These are phyloP conservation scores for Mucor lusitanicus DNA, from an alignment of 371 early-diverging fungal species.

Conservation along the genomic window DNA sequence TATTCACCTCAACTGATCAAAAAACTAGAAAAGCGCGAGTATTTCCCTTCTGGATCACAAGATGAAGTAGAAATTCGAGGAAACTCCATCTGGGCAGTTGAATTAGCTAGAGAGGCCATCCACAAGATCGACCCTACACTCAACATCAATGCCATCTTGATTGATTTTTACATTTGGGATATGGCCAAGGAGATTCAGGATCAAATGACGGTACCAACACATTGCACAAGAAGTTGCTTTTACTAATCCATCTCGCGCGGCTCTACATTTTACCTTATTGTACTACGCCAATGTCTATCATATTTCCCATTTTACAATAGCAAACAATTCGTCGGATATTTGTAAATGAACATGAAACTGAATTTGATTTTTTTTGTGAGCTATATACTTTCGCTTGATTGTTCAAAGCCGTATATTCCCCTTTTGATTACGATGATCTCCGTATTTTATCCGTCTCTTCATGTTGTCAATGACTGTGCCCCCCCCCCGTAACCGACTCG, in stretches of 20 bases:
- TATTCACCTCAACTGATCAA: slow-evolving; percentile 65
- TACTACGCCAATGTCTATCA: neutral
- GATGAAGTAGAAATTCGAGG: slow-evolving; percentile 87
- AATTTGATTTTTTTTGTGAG: neutral
- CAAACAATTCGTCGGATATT: neutral
- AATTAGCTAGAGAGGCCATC: slow-evolving; percentile 64
- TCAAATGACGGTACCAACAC: slow-evolving; percentile 70
- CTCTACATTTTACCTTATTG: neutral
- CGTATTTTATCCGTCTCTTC: neutral
- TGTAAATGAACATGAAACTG: neutral
- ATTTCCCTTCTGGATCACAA: slow-evolving; percentile 61
- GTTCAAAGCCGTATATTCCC: neutral
- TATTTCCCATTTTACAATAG: neutral
- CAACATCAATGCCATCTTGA: slow-evolving; percentile 70
- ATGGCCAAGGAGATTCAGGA: slow-evolving; percentile 72
- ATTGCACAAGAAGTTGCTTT: slow-evolving; percentile 75
- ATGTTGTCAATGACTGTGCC: too few relatives aligned
- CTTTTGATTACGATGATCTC: neutral
- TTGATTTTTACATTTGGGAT: slow-evolving; percentile 92
- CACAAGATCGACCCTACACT: slow-evolving; percentile 24
- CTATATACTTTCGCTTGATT: neutral
- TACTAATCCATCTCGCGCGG: slow-evolving; percentile 55
- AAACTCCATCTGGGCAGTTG: slow-evolving; percentile 85
- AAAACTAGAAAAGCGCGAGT: slow-evolving; percentile 44
- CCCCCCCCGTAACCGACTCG: too few relatives aligned